Evolutionary conservation across 306 rosid species (phyloP), one percentile per base, ranked within the genome.

Genomic region (Cicer chorassanicum): DNA sequence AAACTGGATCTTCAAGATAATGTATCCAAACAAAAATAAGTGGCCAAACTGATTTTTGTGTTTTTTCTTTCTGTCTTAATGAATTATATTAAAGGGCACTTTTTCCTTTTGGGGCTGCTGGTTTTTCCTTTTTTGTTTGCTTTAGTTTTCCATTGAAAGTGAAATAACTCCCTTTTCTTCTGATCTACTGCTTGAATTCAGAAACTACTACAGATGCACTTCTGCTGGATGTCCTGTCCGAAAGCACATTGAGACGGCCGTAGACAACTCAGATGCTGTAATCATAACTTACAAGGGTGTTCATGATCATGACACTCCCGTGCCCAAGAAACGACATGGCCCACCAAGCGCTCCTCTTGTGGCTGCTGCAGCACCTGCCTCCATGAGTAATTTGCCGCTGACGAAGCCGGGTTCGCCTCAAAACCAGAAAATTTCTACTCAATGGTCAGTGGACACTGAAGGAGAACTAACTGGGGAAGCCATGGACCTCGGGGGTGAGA

Each of bases 171-270:
- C 39, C 46, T 60, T 72, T 65, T 55, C 66, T 75, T 80, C 55
- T 77, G 66, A 78, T 82, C 14, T 46, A 39, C 8, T 39, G 66
- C 75, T 59, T 74, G 66, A 74, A 60, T 57, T 19, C 90, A 95
- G 99, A 83, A 95, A 95, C 92, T 95, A 95, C 85, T 95, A 95
- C 62, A 86, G 99, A 87, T 95, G 99, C 75, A 95, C 99, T 78
- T 95, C 99, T 21, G 99, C 99, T 9, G 98, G 98, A 70, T 95
- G 99, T 82, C 99, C 99, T 39, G 99, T 95, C 29, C 87, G 97
- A 66, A 95, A 92, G 84, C 98, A 95, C 74, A 88, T 95, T 13
- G 99, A 94, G 84, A 81, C 88, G 11, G 94, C 96, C 1, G 79
- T 87, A 1, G 93, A 94, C 79, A 87, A 88, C 81, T 80, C 90